Conservation (phyloP, 306 rosid species). For the Vigna radiata region DNA sequence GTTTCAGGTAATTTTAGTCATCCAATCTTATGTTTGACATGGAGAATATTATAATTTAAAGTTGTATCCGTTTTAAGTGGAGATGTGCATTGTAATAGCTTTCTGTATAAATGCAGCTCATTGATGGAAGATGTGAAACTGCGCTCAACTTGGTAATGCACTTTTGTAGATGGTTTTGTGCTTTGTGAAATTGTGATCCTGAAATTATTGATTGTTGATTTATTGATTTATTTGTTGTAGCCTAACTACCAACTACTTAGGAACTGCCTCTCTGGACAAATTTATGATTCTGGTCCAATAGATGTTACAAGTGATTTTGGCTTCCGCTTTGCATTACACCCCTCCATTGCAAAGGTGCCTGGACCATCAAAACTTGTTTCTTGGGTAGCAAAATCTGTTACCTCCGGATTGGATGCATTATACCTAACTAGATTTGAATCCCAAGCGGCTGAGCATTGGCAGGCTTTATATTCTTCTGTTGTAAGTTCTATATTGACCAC, state of each 20-base stretch:
- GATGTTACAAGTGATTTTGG: slow-evolving; percentile 95
- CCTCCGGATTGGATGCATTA: slow-evolving; percentile 89
- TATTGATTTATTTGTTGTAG: slow-evolving; percentile 53
- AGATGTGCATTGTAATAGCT: slow-evolving; percentile 31
- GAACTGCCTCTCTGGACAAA: slow-evolving; percentile 79
- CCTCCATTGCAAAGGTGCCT: slow-evolving; percentile 73
- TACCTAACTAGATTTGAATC: slow-evolving; percentile 89
- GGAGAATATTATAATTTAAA: slow-evolving; percentile 33
- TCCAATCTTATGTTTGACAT: slow-evolving; percentile 30
- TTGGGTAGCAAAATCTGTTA: slow-evolving; percentile 84
- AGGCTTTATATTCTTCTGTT: slow-evolving; percentile 81
- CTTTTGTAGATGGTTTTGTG: slow-evolving; percentile 23
- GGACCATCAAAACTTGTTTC: slow-evolving; percentile 85
- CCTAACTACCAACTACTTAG: slow-evolving; percentile 70
- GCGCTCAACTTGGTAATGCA: slow-evolving; percentile 69
- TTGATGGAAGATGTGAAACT: slow-evolving; percentile 78
- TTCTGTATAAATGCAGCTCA: slow-evolving; percentile 66
- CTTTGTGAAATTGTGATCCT: neutral
- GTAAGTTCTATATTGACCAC: slow-evolving; percentile 59
- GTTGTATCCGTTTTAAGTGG: slow-evolving; percentile 34
- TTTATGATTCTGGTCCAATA: slow-evolving; percentile 91
- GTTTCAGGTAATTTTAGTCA: slow-evolving; percentile 67
- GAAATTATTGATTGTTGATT: slow-evolving; percentile 35
- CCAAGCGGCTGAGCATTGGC: slow-evolving; percentile 86
- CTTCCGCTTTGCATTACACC: slow-evolving; percentile 77